These are phyloP conservation scores for Nitzschia sp. DNA, from an alignment of 108 stramenopile species.

Conservation along the genomic window DNA sequence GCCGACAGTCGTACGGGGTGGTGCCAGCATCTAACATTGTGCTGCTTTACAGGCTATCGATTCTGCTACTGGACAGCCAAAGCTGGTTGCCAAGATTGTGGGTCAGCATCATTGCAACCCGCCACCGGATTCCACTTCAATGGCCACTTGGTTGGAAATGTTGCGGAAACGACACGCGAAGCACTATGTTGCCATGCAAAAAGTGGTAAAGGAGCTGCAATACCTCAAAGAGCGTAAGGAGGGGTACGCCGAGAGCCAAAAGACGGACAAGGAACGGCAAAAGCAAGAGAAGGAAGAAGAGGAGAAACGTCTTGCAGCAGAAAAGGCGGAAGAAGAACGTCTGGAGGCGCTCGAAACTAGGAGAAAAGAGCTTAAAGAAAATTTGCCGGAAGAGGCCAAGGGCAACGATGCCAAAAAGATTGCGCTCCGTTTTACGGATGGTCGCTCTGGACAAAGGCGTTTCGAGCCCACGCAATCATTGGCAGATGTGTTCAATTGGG, in stretches of 20 bases:
- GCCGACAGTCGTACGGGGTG: too few species aligned
- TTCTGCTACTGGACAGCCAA: constrained; percentile 8
- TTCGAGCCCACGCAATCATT: constrained; percentile 56
- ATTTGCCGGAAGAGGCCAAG: constrained; percentile 60
- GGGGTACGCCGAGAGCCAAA: constrained; percentile 57
- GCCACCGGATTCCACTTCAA: constrained; percentile 52
- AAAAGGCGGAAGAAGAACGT: constrained; percentile 40
- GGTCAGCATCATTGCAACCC: constrained; percentile 86
- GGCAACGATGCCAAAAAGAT: constrained; percentile 60
- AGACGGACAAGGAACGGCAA: constrained; percentile 57
- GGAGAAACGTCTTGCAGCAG: constrained; percentile 34
- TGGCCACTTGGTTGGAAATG: constrained; percentile 69
- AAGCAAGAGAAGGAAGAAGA: constrained; percentile 40
- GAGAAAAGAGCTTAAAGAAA: constrained; percentile 46
- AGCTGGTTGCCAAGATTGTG: constrained; percentile 34
- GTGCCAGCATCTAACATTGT: too few species aligned
- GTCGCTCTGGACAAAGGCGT: constrained; percentile 46
- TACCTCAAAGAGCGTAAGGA: constrained; percentile 58
- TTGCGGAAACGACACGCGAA: constrained; percentile 71
- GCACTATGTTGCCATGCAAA: constrained; percentile 66
- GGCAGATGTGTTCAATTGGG: constrained; percentile 77
- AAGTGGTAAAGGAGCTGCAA: constrained; percentile 44
- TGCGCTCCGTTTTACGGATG: constrained; percentile 67
- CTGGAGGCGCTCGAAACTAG: constrained; percentile 44
- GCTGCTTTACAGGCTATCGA: not conserved